Base-by-base conservation (phyloP, 106 monocot genomes). In the Allium fistulosum region DNA sequence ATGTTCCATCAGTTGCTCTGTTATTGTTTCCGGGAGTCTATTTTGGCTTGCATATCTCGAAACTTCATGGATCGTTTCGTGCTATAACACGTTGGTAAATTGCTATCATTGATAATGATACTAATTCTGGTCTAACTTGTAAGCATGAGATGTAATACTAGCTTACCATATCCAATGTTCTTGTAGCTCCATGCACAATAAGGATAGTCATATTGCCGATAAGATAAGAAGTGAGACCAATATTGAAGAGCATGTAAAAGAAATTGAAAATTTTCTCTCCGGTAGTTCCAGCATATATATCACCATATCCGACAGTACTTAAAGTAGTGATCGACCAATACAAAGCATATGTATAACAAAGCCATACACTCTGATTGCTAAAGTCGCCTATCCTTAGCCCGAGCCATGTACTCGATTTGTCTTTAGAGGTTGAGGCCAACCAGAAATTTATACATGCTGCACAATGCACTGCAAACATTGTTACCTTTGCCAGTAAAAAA, bases 141-240 rank as follows among this genome's bases (percentile, higher is more conserved):
- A 55, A 55, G 15, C 53, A 55, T 55, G 53, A 55, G 15, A 55
- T 12, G 53, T 0, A 55, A 6, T 15, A 55, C 11, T 15, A 15
- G 15, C 13, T 55, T 77, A 82, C 82, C 73, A 82, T 66, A 26
- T 55, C n/a, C 48, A 67, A 66, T 1, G 78, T 78, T 3, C 77
- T 69, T 15, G 48, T 61, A 37, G 78, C 67, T 7, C 28, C 75
- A 49, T 82, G 74, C 4, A 78, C 78, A 45, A 82, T 66, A 16
- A 82, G 75, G 51, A 78, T 78, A 37, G 82, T 82, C 75, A 82
- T 82, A 63, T 78, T 82, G 15, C 78, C 82, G 28, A 78, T 82
- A 51, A 82, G 26, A 49, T 82, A 82, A 17, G 78, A 13, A 15
- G 61, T 75, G 63, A 82, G 66, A 12, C 82, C 82, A 28, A 82